Evolutionary conservation across 1,139 yeast genomes (phyloP).

Genomic region (Geotrichum citri-aurantii): DNA sequence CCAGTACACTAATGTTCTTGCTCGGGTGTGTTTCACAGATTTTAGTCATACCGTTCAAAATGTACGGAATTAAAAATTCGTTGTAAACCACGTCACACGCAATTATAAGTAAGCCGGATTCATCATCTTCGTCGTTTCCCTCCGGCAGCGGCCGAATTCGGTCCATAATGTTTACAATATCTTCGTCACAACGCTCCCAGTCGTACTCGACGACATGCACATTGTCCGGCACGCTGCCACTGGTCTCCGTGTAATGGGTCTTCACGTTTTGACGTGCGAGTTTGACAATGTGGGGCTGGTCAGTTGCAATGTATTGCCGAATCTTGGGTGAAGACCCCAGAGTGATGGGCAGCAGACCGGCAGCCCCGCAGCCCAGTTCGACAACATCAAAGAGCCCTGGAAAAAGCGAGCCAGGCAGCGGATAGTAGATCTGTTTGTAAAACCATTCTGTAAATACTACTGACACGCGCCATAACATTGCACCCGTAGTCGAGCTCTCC

Average conservation of each 20-base stretch:
- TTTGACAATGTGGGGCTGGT: slow-evolving; percentile 54
- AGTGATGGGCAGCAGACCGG: slow-evolving; percentile 49
- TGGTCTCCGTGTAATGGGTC: slow-evolving; percentile 11
- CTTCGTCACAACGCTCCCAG: slow-evolving; percentile 51
- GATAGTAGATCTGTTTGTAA: not conserved
- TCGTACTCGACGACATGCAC: slow-evolving; percentile 52
- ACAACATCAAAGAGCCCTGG: slow-evolving; percentile 36
- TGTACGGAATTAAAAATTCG: slow-evolving; percentile 51
- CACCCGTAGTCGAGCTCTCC: slow-evolving; percentile 57
- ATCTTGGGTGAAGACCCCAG: slow-evolving; percentile 38
- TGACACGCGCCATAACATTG: slow-evolving; percentile 57
- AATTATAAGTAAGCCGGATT: slow-evolving; percentile 37
- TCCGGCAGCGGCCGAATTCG: not conserved
- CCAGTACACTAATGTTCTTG: slow-evolving; percentile 48
- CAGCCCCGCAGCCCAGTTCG: slow-evolving; percentile 64
- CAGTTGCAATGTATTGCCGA: slow-evolving; percentile 50
- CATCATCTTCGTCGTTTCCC: slow-evolving; percentile 9
- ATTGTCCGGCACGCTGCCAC: slow-evolving; percentile 5
- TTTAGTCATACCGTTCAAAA: slow-evolving; percentile 39
- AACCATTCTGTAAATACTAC: slow-evolving; percentile 53
- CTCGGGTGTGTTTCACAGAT: slow-evolving; percentile 52
- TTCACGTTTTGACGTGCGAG: slow-evolving; percentile 45
- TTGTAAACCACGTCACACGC: slow-evolving; percentile 73
- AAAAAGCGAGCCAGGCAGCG: slow-evolving; percentile 6
- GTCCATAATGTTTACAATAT: slow-evolving; percentile 4